A percentile compares a stretch with the other conserved stretches of the same genome.
Evolutionary conservation across 257 asterid genomes (phyloP).

Genomic region (Solanum appendiculatum): DNA sequence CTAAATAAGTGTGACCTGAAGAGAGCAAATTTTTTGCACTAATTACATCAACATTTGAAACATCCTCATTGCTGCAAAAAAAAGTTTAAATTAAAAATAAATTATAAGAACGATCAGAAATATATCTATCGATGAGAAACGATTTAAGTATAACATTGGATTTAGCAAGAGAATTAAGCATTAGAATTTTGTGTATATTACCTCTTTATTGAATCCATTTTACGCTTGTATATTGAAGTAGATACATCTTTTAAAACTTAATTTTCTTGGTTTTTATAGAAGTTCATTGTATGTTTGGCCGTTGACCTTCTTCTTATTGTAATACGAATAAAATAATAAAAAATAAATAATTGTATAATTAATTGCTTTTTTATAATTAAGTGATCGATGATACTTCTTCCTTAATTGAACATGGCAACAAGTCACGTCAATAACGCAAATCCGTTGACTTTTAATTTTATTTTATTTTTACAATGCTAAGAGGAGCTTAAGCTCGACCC

Average conservation of each 20-base stretch:
- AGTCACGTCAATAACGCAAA: neutral
- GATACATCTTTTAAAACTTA: neutral
- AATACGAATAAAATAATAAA: neutral
- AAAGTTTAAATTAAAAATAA: neutral
- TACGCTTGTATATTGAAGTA: neutral
- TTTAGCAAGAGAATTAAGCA: neutral
- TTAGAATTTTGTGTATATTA: neutral
- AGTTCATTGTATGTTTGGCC: neutral
- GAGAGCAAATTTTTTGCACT: conserved; percentile 1
- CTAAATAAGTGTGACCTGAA: conserved; percentile 4
- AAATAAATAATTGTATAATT: neutral
- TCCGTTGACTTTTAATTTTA: neutral
- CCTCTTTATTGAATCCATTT: conserved; percentile 11
- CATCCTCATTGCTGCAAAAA: conserved; percentile 4
- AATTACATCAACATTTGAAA: conserved; percentile 3
- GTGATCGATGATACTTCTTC: neutral
- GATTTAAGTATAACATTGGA: neutral
- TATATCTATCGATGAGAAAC: neutral
- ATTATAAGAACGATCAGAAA: too few relatives aligned
- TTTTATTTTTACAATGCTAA: too few relatives aligned
- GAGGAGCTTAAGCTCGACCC: too few relatives aligned
- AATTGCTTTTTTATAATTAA: neutral
- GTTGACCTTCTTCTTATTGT: neutral
- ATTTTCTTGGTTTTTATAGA: neutral
- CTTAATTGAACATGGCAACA: neutral